phyloP scores from a whole-genome alignment of 164 flowering plant species.

The Sedum album region DNA sequence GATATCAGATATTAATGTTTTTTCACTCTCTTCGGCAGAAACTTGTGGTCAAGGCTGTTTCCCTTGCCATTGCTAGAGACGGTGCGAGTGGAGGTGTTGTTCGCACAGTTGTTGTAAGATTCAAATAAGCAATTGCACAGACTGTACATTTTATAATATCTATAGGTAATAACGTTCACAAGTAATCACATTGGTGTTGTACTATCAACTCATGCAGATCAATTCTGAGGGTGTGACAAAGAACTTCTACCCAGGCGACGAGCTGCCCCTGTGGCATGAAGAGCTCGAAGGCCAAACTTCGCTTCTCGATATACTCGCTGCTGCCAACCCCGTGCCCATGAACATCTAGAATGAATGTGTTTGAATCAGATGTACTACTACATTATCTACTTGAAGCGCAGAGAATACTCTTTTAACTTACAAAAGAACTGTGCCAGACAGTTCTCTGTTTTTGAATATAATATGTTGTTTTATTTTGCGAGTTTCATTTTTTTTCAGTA shows the following conservation, averaged over 20 bases:
- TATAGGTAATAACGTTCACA: neutral
- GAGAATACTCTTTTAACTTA: too few relatives aligned
- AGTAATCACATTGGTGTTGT: neutral
- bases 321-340: conserved; percentile 59
- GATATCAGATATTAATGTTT: neutral
- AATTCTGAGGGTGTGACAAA: conserved; percentile 75
- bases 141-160: neutral
- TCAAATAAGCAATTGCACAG: neutral
- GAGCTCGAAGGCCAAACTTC: conserved; percentile 77
- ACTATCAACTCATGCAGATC: conserved; percentile 39
- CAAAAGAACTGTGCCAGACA: too few relatives aligned
- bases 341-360: neutral
- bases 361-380: too few relatives aligned
- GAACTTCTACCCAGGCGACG: conserved; percentile 75
- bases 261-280: conserved; percentile 86
- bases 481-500: too few relatives aligned
- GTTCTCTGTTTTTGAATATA: too few relatives aligned
- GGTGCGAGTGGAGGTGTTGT: conserved; percentile 99
- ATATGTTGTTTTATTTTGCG: too few relatives aligned
- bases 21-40: conserved; percentile 36
- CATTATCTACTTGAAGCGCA: too few relatives aligned
- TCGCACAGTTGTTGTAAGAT: conserved; percentile 83
- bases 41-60: conserved; percentile 90
- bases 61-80: conserved; percentile 98
- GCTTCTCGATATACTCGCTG: conserved; percentile 47